Percentiles rank a stretch among this genome's conserved stretches.
These are phyloP conservation scores for Alnus rubra DNA, from an alignment of 306 rosid genomes.

Conservation along the genomic window DNA sequence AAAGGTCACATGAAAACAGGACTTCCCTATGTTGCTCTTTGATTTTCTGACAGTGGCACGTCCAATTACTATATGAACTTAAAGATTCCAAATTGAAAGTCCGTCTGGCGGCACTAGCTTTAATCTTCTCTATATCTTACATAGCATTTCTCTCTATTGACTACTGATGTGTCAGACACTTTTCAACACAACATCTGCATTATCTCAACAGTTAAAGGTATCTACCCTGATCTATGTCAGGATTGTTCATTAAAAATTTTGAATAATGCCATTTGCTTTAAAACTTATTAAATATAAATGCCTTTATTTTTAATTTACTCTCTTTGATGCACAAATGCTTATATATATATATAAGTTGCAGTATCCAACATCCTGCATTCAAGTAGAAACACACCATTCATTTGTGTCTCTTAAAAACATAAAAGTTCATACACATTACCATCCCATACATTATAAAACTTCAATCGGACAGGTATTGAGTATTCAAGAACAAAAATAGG, in stretches of 20 bases:
- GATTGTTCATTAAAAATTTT: neutral
- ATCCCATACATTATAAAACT: neutral
- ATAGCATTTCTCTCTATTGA: neutral
- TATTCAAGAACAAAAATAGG: neutral
- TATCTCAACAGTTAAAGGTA: neutral
- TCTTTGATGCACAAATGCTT: too few relatives aligned
- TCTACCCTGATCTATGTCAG: neutral
- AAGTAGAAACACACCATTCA: neutral
- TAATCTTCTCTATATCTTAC: neutral
- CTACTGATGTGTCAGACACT: neutral
- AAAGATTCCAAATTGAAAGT: neutral
- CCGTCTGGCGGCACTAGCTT: neutral
- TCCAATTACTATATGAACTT: neutral
- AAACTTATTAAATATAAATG: neutral
- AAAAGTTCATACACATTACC: neutral
- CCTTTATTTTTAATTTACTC: neutral
- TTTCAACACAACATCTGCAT: neutral
- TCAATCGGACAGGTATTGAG: neutral
- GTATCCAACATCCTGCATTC: neutral
- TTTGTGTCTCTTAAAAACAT: neutral
- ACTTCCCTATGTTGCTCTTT: neutral
- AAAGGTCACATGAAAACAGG: conserved; percentile 1
- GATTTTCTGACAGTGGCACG: neutral
- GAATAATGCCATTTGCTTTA: neutral
- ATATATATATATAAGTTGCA: neutral